A percentile compares a stretch with the other conserved stretches of the same genome.
Evolutionary conservation across 768 basidiomycete species (phyloP).

Genomic region (Pholiota molesta): DNA sequence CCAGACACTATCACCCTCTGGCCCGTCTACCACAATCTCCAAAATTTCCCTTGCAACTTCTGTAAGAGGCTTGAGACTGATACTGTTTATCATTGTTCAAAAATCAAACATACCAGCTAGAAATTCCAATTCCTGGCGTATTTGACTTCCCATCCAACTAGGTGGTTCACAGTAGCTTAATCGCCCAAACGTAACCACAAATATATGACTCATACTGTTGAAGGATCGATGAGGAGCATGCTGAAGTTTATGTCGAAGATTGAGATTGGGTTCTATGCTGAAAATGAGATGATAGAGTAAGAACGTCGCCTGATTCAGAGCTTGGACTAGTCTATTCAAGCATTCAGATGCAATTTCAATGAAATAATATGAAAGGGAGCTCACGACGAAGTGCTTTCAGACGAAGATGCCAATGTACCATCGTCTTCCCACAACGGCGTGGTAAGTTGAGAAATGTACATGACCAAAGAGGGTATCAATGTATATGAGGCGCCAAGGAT

Average conservation of each 20-base stretch:
- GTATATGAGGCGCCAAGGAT: conserved; percentile 48
- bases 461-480: conserved; percentile 67
- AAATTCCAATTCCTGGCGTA: conserved; percentile 43
- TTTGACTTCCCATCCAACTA: conserved; percentile 51
- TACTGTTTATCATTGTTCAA: conserved; percentile 1
- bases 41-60: conserved; percentile 63
- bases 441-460: conserved; percentile 54
- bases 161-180: conserved; percentile 72
- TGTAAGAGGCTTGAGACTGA: conserved; percentile 25
- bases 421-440: conserved; percentile 71
- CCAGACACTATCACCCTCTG: conserved; percentile 70
- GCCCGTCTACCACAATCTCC: conserved; percentile 71
- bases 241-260: conserved; percentile 62
- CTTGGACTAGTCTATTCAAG: conserved; percentile 48
- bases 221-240: conserved; percentile 56
- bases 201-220: conserved; percentile 67
- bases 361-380: conserved; percentile 14
- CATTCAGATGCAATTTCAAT: background rate
- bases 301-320: conserved; percentile 54
- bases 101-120: conserved; percentile 46
- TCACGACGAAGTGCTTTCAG: conserved; percentile 40
- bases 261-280: conserved; percentile 44
- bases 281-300: conserved; percentile 70
- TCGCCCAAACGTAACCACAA: conserved; percentile 77
- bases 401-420: conserved; percentile 39